These are phyloP conservation scores for Pseudocercospora cruenta DNA, from an alignment of 2,329 filamentous ascomycete species.

Conservation along the genomic window DNA sequence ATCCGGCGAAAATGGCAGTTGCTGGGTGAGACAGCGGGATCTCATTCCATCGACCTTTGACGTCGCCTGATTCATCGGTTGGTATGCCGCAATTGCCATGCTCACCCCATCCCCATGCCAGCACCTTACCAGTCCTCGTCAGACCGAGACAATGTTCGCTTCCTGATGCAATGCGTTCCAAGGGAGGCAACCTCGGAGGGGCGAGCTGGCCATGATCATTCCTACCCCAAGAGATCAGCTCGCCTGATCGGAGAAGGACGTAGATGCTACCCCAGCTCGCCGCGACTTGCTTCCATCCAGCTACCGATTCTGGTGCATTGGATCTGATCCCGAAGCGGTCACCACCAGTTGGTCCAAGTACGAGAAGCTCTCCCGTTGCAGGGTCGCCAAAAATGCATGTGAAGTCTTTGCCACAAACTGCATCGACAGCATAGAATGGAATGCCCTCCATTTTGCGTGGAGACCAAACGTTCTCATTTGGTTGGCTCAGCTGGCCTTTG, in stretches of 20 bases:
- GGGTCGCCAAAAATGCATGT: conserved; percentile 68
- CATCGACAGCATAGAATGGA: conserved; percentile 66
- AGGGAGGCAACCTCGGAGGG: conserved; percentile 61
- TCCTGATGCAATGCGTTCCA: conserved; percentile 73
- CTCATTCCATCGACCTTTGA: conserved; percentile 70
- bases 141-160: conserved; percentile 88
- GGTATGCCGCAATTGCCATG: conserved; percentile 90
- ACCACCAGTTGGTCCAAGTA: conserved; percentile 80
- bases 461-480: conserved; percentile 55
- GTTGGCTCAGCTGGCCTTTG: conserved; percentile 78
- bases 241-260: conserved; percentile 65
- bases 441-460: conserved; percentile 65
- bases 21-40: conserved; percentile 62
- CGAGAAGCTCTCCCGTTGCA: conserved; percentile 60
- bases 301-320: conserved; percentile 56
- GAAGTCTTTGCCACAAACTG: conserved; percentile 82
- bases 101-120: conserved; percentile 96
- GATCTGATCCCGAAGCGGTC: conserved; percentile 56
- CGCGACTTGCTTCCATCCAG: conserved; percentile 68
- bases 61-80: conserved; percentile 63
- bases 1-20: conserved; percentile 74
- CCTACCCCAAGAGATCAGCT: conserved; percentile 75
- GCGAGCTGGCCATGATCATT: conserved; percentile 83
- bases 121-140: conserved; percentile 64
- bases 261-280: conserved; percentile 85